Evolutionary conservation across 345 rosid species (phyloP).

Genomic region (Syzygium aromaticum): DNA sequence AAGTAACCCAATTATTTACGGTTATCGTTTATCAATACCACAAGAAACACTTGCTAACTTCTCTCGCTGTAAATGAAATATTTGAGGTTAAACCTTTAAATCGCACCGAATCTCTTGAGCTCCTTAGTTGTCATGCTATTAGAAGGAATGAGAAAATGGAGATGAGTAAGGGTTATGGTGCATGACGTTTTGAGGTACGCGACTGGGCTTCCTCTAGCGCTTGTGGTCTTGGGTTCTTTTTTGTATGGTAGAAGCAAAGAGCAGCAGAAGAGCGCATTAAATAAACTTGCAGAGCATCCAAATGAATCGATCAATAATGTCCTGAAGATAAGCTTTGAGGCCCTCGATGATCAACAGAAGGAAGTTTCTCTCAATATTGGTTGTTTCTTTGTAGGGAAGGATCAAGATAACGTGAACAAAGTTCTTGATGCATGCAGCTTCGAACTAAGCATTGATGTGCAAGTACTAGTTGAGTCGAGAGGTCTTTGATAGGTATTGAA

Average conservation of each 20-base stretch:
- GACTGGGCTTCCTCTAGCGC: not conserved
- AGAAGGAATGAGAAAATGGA: too few species aligned
- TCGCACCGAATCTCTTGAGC: too few species aligned
- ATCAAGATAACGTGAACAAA: not conserved
- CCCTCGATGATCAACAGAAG: not conserved
- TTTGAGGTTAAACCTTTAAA: too few species aligned
- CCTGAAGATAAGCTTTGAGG: not conserved
- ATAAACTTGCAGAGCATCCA: not conserved
- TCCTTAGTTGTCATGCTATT: too few species aligned
- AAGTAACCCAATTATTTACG: too few species aligned
- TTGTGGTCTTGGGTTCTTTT: conserved; percentile 6
- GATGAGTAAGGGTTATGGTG: not conserved
- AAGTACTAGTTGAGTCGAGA: not conserved
- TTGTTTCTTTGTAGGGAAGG: conserved; percentile 8
- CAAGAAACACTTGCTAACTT: too few species aligned
- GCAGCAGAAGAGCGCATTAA: not conserved
- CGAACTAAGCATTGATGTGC: too few species aligned
- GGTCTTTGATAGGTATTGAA: conserved; percentile 3
- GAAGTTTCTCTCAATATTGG: conserved; percentile 7
- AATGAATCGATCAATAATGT: not conserved
- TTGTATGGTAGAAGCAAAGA: not conserved
- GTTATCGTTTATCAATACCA: too few species aligned
- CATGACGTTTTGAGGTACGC: not conserved
- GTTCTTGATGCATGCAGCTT: too few species aligned
- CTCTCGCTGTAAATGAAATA: too few species aligned